phyloP scores from a whole-genome alignment of 768 basidiomycete genomes.

The Russula vinacea region DNA sequence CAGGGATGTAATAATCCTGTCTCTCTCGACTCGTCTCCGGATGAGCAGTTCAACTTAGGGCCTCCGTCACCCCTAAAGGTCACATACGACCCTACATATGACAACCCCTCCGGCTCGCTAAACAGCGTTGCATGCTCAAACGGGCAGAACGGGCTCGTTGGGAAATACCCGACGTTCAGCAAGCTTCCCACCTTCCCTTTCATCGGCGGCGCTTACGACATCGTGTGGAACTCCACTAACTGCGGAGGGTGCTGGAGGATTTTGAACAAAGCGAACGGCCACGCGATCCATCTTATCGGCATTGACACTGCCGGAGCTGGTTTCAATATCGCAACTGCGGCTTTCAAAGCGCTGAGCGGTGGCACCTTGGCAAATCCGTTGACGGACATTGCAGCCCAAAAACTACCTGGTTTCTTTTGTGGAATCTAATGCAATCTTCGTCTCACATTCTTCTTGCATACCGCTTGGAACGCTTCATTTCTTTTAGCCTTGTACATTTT shows the following conservation, averaged over 20 bases:
- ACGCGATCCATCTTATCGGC: constrained; percentile 48
- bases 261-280: constrained; percentile 43
- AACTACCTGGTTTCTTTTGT: constrained; percentile 33
- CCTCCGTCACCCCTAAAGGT: constrained; percentile 1
- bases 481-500: too few relatives aligned
- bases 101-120: constrained; percentile 43
- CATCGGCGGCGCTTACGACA: constrained; percentile 54
- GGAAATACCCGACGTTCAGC: constrained; percentile 48
- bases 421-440: constrained; percentile 14
- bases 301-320: constrained; percentile 47
- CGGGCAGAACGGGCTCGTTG: constrained; percentile 50
- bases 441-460: too few relatives aligned
- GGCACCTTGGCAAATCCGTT: constrained; percentile 31
- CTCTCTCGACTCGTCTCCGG: neutral
- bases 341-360: constrained; percentile 35
- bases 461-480: too few relatives aligned
- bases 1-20: neutral
- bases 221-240: constrained; percentile 49
- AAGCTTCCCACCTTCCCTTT: constrained; percentile 55
- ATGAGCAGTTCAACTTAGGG: neutral
- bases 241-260: constrained; percentile 64
- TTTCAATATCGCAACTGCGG: constrained; percentile 41
- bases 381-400: constrained; percentile 32
- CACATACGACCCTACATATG: constrained; percentile 52
- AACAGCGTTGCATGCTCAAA: constrained; percentile 48